Percentiles rank a stretch among this genome's conserved stretches.
These are phyloP conservation scores for Tetrastigma voinierianum DNA, from an alignment of 164 flowering plant species.

Conservation along the genomic window DNA sequence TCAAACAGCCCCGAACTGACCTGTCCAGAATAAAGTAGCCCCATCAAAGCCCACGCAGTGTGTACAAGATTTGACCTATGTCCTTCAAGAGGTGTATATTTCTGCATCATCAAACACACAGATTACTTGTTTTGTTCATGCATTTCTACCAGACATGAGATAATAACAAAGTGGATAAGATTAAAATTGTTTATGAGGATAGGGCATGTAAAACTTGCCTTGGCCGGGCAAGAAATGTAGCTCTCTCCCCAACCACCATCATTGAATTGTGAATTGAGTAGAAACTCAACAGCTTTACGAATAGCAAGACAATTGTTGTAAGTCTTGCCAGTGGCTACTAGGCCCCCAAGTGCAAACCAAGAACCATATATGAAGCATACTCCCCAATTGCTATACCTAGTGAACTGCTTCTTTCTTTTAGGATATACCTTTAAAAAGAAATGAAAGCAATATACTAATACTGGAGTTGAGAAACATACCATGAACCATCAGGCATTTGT, in stretches of 20 bases:
- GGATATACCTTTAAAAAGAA: too few species aligned
- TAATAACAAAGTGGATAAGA: too few species aligned
- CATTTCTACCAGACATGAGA: neutral
- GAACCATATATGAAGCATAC: constrained; percentile 48
- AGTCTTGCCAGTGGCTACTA: constrained; percentile 37
- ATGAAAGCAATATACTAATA: too few species aligned
- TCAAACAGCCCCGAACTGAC: too few species aligned
- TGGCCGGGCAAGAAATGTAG: constrained; percentile 35
- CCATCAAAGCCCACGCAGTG: constrained; percentile 55
- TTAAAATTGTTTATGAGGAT: too few species aligned
- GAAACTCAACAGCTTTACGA: constrained; percentile 34
- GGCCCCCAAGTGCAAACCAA: constrained; percentile 43
- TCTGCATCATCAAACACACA: neutral
- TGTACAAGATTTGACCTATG: constrained; percentile 47
- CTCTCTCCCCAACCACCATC: constrained; percentile 62
- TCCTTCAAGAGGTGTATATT: too few species aligned
- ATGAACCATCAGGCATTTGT: constrained; percentile 34
- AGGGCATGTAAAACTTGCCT: constrained; percentile 23
- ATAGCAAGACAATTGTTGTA: constrained; percentile 25
- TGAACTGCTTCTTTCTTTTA: neutral
- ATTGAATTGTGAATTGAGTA: constrained; percentile 21
- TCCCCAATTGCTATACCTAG: constrained; percentile 47
- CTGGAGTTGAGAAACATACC: too few species aligned
- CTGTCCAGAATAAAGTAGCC: constrained; percentile 49
- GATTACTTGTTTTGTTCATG: too few species aligned